Percentiles rank a stretch among this genome's conserved stretches.
These are phyloP conservation scores for Ottelia alismoides DNA, from an alignment of 106 monocot species.

Conservation along the genomic window DNA sequence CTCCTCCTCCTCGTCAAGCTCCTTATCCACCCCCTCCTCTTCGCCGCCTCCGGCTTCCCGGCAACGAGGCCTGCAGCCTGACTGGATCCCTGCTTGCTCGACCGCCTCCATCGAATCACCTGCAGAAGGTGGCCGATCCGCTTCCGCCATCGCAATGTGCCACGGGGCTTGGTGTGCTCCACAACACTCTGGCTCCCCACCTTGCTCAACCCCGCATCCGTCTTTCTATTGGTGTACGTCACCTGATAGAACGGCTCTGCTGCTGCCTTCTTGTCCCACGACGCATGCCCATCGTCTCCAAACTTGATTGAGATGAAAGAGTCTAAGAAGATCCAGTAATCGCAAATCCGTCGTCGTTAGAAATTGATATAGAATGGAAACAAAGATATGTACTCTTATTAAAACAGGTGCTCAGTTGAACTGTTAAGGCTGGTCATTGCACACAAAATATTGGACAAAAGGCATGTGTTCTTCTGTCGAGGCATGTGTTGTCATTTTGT, in stretches of 20 bases:
- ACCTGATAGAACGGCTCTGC: not conserved
- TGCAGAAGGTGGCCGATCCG: conserved; percentile 39
- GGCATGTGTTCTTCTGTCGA: too few species aligned
- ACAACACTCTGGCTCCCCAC: conserved; percentile 9
- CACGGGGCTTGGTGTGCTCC: conserved; percentile 17
- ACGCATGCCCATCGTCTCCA: conserved; percentile 28
- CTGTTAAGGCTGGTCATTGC: too few species aligned
- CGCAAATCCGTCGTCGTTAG: too few species aligned
- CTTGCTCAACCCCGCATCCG: not conserved
- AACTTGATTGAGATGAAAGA: conserved; percentile 85
- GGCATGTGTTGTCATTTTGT: too few species aligned
- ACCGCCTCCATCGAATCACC: conserved; percentile 34
- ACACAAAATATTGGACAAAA: too few species aligned
- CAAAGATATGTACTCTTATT: too few species aligned
- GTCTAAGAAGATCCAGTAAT: conserved; percentile 20
- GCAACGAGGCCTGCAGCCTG: conserved; percentile 1
- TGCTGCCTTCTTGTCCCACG: conserved; percentile 21
- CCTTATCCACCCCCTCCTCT: conserved; percentile 32
- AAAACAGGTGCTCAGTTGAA: too few species aligned
- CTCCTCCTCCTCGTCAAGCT: conserved; percentile 40
- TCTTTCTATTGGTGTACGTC: not conserved
- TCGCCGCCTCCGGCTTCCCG: conserved; percentile 3
- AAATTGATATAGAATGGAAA: too few species aligned
- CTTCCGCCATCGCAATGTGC: conserved; percentile 31
- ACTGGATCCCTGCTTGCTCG: conserved; percentile 12